phyloP scores from a whole-genome alignment of 1,139 yeast species.

The Yamadazyma trypodendri region DNA sequence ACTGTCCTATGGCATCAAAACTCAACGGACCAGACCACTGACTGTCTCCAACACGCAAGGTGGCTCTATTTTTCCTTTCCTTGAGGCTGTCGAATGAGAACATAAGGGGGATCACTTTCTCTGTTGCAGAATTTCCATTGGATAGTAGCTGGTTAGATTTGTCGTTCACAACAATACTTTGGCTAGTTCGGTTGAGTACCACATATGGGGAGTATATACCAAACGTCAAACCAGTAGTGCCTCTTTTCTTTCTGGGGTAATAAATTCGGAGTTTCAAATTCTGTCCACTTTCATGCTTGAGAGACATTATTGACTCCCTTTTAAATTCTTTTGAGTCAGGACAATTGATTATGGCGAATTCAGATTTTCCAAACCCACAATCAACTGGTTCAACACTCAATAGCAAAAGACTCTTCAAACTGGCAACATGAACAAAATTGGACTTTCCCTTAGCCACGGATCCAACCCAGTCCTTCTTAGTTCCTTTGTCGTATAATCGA shows the following conservation, averaged over 20 bases:
- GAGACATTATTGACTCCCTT: conserved; percentile 50
- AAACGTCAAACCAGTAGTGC: conserved; percentile 56
- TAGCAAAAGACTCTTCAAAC: conserved; percentile 66
- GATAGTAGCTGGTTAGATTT: conserved; percentile 48
- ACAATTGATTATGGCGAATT: conserved; percentile 76
- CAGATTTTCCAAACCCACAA: conserved; percentile 67
- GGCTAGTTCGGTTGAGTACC: conserved; percentile 76
- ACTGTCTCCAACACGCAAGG: conserved; percentile 68
- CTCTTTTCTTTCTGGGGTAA: conserved; percentile 49
- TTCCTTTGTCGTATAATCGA: conserved; percentile 73
- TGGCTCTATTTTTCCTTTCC: conserved; percentile 66
- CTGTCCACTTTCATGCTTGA: conserved; percentile 65
- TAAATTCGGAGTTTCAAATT: conserved; percentile 60
- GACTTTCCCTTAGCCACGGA: conserved; percentile 61
- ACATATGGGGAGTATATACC: conserved; percentile 84
- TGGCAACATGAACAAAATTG: conserved; percentile 77
- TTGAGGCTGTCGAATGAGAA: conserved; percentile 72
- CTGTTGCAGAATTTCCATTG: conserved; percentile 24
- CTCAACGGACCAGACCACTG: conserved; percentile 76
- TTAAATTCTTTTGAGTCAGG: conserved; percentile 54
- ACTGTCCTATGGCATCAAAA: conserved; percentile 88
- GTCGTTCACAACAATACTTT: conserved; percentile 59
- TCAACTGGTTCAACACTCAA: conserved; percentile 69
- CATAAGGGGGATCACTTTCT: conserved; percentile 57
- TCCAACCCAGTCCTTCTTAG: conserved; percentile 71